Evolutionary conservation across 163 green algal genomes (phyloP).

Genomic region (Picocystis sp.): DNA sequence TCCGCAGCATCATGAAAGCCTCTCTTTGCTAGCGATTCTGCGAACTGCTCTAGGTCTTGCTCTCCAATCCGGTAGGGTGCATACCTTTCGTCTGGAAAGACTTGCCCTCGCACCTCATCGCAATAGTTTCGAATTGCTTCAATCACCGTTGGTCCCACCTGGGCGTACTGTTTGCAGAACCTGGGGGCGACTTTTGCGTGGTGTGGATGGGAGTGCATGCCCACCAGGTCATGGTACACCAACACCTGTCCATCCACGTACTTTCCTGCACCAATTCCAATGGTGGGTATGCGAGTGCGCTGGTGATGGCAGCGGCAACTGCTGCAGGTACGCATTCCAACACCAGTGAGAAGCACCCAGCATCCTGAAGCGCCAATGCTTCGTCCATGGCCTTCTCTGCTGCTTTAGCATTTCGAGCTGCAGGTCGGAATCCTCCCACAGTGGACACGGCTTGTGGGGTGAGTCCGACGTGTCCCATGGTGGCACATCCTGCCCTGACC

Average conservation of each 20-base stretch:
- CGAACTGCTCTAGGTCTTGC: constrained; percentile 22
- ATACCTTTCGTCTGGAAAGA: constrained; percentile 25
- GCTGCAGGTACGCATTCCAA: constrained; percentile 84
- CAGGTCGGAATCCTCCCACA: constrained; percentile 45
- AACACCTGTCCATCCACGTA: constrained; percentile 80
- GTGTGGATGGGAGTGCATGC: constrained; percentile 96
- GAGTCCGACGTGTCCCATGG: constrained; percentile 94
- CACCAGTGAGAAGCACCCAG: constrained; percentile 86
- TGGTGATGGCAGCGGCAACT: constrained; percentile 76
- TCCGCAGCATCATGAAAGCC: constrained; percentile 1
- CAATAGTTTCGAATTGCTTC: constrained; percentile 16
- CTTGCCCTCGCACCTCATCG: constrained; percentile 16
- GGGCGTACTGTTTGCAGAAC: constrained; percentile 87
- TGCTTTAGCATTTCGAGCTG: constrained; percentile 39
- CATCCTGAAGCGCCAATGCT: constrained; percentile 57
- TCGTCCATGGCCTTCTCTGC: constrained; percentile 22
- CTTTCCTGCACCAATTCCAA: constrained; percentile 86
- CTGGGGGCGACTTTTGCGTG: constrained; percentile 89
- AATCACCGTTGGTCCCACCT: constrained; percentile 38
- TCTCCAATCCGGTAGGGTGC: constrained; percentile 64
- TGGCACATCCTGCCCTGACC: constrained; percentile 78
- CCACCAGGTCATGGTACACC: constrained; percentile 96
- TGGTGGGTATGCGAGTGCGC: constrained; percentile 76
- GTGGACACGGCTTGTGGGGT: constrained; percentile 78
- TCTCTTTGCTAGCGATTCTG: constrained; percentile 3